Percentiles rank a stretch among this genome's conserved stretches.
These are phyloP conservation scores for Neurospora cerealis DNA, from an alignment of 495 filamentous ascomycete genomes.

Conservation along the genomic window DNA sequence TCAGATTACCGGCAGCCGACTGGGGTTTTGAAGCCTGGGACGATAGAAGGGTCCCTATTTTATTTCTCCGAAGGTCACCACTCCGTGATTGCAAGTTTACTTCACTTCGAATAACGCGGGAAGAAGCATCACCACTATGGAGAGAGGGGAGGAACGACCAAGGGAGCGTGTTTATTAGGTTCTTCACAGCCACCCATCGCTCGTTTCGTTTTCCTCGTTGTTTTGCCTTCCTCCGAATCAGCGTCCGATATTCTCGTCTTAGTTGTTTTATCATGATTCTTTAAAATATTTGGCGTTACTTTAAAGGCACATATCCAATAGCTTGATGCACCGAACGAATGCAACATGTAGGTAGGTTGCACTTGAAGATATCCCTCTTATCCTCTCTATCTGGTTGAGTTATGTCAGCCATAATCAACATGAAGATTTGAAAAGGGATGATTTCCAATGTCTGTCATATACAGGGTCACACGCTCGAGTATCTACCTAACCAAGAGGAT, in stretches of 20 bases:
- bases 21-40: no score
- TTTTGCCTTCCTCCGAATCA: background rate
- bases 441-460: background rate
- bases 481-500: background rate
- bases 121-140: no score
- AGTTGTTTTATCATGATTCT: background rate
- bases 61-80: no score
- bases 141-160: no score
- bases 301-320: background rate
- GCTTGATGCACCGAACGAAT: background rate
- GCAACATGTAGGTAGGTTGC: background rate
- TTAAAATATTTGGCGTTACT: background rate
- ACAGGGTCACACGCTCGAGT: background rate
- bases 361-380: background rate
- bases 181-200: no score
- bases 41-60: no score
- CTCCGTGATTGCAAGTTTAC: no score
- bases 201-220: background rate
- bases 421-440: background rate
- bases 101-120: no score
- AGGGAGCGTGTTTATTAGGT: no score
- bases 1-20: no score
- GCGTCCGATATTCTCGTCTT: background rate
- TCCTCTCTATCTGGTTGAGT: background rate
- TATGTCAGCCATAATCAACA: background rate